Conservation (phyloP, 306 rosid genomes). For the Casuarina equisetifolia region DNA sequence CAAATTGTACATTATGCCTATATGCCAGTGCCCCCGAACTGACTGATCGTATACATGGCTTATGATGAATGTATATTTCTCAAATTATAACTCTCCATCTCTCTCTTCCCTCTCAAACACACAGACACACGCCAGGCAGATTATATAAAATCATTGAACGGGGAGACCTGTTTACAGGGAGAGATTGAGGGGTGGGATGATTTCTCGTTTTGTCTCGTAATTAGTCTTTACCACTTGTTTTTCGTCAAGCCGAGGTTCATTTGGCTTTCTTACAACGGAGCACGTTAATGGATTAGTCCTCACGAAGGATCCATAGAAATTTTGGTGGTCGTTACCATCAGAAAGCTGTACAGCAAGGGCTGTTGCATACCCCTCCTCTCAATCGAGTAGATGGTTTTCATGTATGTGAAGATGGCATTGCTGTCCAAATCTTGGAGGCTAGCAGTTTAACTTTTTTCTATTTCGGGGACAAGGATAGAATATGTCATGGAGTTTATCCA, state of each 20-base stretch:
- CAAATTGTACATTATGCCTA: conserved; percentile 14
- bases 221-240: too few relatives aligned
- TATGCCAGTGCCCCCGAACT: background rate
- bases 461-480: background rate
- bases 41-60: background rate
- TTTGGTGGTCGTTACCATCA: background rate
- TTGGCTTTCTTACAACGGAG: background rate
- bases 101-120: background rate
- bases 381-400: background rate
- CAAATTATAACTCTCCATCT: background rate
- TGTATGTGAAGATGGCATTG: background rate
- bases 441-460: too few relatives aligned
- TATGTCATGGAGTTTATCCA: background rate
- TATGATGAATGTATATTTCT: background rate
- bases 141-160: too few relatives aligned
- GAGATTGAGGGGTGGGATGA: background rate
- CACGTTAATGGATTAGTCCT: background rate
- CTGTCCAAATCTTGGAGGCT: background rate
- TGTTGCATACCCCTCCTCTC: background rate
- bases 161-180: background rate
- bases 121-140: background rate
- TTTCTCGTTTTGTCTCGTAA: background rate
- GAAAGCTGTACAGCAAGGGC: background rate
- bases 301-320: background rate
- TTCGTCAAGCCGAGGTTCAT: too few relatives aligned